A percentile compares a stretch with the other conserved stretches of the same genome.
Evolutionary conservation across 2,329 filamentous ascomycete species (phyloP).

Genomic region (Exophiala alcalophila): DNA sequence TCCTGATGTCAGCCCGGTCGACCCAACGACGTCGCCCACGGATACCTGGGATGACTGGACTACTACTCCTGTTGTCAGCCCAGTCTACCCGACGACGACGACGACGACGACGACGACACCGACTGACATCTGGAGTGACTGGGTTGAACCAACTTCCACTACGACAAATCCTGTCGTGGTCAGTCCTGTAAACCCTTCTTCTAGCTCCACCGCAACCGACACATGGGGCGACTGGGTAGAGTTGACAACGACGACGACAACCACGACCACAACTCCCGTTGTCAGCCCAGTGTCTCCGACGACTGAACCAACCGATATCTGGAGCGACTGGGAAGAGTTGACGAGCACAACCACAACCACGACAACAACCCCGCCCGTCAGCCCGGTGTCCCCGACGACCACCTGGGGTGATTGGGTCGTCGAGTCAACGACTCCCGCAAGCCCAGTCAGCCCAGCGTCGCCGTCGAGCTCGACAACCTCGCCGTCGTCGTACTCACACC

Average conservation of each 20-base stretch:
- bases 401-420: conserved; percentile 6
- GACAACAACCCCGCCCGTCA: neutral
- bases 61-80: too few species aligned
- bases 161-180: too few species aligned
- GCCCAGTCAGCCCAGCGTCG: conserved; percentile 7
- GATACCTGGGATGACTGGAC: too few species aligned
- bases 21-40: neutral
- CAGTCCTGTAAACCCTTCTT: too few species aligned
- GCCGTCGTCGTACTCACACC: too few species aligned
- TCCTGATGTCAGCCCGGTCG: too few species aligned
- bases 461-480: too few species aligned
- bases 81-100: neutral
- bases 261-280: neutral
- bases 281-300: too few species aligned
- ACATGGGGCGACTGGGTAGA: conserved; percentile 1
- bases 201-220: neutral
- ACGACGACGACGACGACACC: neutral
- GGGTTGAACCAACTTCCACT: neutral
- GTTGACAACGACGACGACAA: neutral
- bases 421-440: neutral
- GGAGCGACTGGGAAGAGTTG: conserved; percentile 5
- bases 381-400: neutral
- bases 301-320: neutral
- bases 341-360: neutral
- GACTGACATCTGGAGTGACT: conserved; percentile 1